Percentiles rank a stretch among this genome's conserved stretches.
These are phyloP conservation scores for Trichoderma reesei DNA, from an alignment of 495 filamentous ascomycete genomes.

Conservation along the genomic window DNA sequence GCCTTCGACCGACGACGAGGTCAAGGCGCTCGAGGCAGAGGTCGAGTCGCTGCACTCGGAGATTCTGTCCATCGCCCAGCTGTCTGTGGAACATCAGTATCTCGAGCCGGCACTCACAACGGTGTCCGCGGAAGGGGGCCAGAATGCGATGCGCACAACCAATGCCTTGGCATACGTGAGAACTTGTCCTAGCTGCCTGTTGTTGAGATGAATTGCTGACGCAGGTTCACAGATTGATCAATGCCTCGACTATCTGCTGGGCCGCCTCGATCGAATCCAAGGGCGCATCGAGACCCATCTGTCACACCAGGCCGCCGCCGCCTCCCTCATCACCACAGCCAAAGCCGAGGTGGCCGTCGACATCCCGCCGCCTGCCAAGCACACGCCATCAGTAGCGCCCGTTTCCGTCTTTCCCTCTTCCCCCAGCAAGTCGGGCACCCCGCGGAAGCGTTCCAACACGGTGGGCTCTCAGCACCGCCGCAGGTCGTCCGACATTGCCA, in stretches of 20 bases:
- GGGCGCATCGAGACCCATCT: slow-evolving; percentile 21
- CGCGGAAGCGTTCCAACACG: slow-evolving; percentile 19
- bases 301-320: slow-evolving; percentile 23
- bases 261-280: slow-evolving; percentile 20
- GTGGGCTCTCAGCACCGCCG: slow-evolving; percentile 17
- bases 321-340: slow-evolving; percentile 20
- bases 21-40: slow-evolving; percentile 44
- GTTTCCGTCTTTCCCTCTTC: slow-evolving; percentile 18
- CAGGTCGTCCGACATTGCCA: slow-evolving; percentile 18
- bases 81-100: slow-evolving; percentile 52
- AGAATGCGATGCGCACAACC: slow-evolving; percentile 24
- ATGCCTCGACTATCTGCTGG: slow-evolving; percentile 29
- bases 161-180: slow-evolving; percentile 35
- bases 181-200: background rate
- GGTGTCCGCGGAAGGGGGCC: slow-evolving; percentile 27
- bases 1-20: slow-evolving; percentile 20
- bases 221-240: slow-evolving; percentile 20
- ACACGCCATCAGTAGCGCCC: background rate
- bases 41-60: slow-evolving; percentile 54
- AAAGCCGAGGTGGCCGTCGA: slow-evolving; percentile 8
- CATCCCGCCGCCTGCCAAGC: background rate
- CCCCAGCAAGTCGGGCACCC: slow-evolving; percentile 8
- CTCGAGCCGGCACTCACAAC: slow-evolving; percentile 43
- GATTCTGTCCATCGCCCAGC: slow-evolving; percentile 51
- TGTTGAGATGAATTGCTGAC: background rate